phyloP scores from a whole-genome alignment of 257 asterid species.

The Ilex asprella region DNA sequence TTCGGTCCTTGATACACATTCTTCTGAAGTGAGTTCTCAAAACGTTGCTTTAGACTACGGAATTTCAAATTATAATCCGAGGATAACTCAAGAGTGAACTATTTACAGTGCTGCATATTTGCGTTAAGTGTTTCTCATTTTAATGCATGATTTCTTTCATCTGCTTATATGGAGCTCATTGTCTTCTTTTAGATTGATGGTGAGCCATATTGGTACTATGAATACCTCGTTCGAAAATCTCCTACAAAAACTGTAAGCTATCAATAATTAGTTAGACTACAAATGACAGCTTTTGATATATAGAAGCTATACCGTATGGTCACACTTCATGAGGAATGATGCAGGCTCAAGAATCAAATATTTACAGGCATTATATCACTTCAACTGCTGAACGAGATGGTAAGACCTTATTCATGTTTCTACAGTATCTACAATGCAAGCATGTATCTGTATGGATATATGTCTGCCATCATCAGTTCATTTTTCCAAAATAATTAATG shows the following conservation, averaged over 20 bases:
- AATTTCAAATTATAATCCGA: background rate
- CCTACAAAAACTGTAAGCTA: slow-evolving; percentile 71
- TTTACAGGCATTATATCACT: slow-evolving; percentile 75
- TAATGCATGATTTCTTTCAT: background rate
- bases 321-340: slow-evolving; percentile 21
- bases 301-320: slow-evolving; percentile 1
- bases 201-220: slow-evolving; percentile 86
- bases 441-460: background rate
- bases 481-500: background rate
- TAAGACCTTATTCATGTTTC: slow-evolving; percentile 21
- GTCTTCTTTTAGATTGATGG: slow-evolving; percentile 59
- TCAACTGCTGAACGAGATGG: slow-evolving; percentile 93
- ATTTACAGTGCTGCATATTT: background rate
- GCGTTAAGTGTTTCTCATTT: background rate
- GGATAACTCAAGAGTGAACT: background rate
- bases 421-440: background rate
- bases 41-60: background rate
- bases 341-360: slow-evolving; percentile 73
- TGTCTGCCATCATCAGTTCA: background rate
- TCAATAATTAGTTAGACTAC: background rate
- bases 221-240: slow-evolving; percentile 86
- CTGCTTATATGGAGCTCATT: slow-evolving; percentile 9
- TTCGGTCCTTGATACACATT: slow-evolving; percentile 86
- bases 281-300: slow-evolving; percentile 2
- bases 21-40: slow-evolving; percentile 49